Base-by-base conservation (phyloP, 345 rosid genomes). In the Bruguiera parviflora region DNA sequence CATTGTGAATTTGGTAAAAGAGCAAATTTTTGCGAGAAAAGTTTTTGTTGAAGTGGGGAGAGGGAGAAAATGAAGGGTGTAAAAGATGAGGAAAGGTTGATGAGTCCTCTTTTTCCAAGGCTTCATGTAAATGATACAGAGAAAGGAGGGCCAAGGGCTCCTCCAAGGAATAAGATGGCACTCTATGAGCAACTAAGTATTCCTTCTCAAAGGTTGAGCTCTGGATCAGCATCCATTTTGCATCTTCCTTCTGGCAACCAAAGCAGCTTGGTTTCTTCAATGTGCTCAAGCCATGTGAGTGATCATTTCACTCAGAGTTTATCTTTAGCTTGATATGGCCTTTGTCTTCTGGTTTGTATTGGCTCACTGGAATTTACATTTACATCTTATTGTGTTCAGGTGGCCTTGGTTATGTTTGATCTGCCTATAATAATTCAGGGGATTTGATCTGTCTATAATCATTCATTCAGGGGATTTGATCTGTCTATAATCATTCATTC, bases 151-250 rank as follows among this genome's bases (percentile, higher is more conserved):
- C 84, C 86, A 58, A 87, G 85, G 70, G 88, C 86, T 43, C 90
- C 96, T 76, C 90, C 92, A 43, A 82, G 90, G 75, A 89, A 87
- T 77, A 86, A 89, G 76, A 87, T 89, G 92, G 92, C 96, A 70
- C 84, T 85, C 47, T 86, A 86, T 73, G 92, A 87, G 55, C 96
- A 86, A 65, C 77, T 89, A 43, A 79, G 86, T 70, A 52, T 87
- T 24, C 92, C 96, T 71, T 80, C 87, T 46, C 87, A 82, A 53
- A 79, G 84, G 75, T 71, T 72, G 22, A 60, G 68, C 65, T 60
- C 79, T 47, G 83, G 71, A 69, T 72, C 84, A 57, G 55, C 74
- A 19, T 64, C 83, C 24, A 46, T 63, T 46, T 53, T 78, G 75
- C 85, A 89, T 67, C 65, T 67, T 73, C 82, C 69, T 22, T 77